Conservation (phyloP, 228 moss, liverwort and hornwort species). For the Sphagnum magellanicum region DNA sequence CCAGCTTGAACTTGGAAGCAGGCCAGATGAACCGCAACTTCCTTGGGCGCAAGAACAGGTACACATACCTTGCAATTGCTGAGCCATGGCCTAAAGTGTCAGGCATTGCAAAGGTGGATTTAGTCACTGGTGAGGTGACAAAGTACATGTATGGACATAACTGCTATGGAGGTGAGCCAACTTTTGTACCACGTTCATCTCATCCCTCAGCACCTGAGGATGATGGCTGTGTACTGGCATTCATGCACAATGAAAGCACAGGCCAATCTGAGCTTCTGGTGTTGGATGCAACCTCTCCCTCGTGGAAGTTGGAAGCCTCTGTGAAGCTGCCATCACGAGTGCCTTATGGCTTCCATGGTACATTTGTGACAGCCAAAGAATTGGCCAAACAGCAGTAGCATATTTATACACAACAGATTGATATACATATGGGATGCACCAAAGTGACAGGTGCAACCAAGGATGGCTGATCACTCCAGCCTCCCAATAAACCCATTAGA, state of each 20-base stretch:
- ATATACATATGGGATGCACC: too few species aligned
- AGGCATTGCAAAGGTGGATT: constrained; percentile 79
- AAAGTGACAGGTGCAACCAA: too few species aligned
- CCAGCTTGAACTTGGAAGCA: constrained; percentile 68
- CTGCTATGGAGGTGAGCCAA: constrained; percentile 76
- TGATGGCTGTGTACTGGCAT: constrained; percentile 76
- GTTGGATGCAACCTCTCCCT: constrained; percentile 61
- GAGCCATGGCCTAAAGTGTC: constrained; percentile 98
- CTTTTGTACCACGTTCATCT: constrained; percentile 66
- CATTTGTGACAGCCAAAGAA: constrained; percentile 33
- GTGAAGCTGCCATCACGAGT: constrained; percentile 76
- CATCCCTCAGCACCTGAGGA: constrained; percentile 48
- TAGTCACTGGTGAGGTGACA: constrained; percentile 44
- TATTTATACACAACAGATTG: too few species aligned
- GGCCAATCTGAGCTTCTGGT: constrained; percentile 71
- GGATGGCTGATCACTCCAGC: too few species aligned
- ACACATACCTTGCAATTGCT: constrained; percentile 76
- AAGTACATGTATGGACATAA: constrained; percentile 40
- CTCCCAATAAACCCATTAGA: too few species aligned
- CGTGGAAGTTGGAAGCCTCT: constrained; percentile 52
- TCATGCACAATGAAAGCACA: constrained; percentile 61
- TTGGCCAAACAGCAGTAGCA: neutral
- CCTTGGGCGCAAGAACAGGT: constrained; percentile 56
- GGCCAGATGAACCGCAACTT: constrained; percentile 68
- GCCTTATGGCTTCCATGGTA: constrained; percentile 87